Conservation (phyloP, 768 basidiomycete species). For the Pisolithus marmoratus region DNA sequence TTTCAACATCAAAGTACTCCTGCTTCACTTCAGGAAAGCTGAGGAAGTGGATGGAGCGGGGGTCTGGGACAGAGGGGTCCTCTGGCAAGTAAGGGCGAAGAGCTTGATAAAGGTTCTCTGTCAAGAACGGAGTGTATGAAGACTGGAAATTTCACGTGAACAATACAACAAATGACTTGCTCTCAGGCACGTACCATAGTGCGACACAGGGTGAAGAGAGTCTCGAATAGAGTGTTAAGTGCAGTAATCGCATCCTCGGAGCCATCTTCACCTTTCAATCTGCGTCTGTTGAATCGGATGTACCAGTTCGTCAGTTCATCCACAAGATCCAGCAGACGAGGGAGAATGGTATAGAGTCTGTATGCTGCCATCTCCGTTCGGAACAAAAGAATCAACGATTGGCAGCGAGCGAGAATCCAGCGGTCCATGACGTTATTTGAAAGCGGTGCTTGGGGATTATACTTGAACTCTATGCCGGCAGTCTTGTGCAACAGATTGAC, state of each 20-base stretch:
- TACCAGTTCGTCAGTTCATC: slow-evolving; percentile 99
- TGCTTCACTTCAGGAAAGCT: slow-evolving; percentile 90
- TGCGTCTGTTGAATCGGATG: slow-evolving; percentile 95
- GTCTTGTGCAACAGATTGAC: slow-evolving; percentile 81
- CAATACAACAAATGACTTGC: background rate
- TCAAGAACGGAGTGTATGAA: slow-evolving; percentile 96
- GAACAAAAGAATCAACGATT: slow-evolving; percentile 90
- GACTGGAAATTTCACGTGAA: slow-evolving; percentile 46
- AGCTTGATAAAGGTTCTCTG: slow-evolving; percentile 93
- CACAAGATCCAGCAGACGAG: slow-evolving; percentile 85
- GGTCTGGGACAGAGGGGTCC: slow-evolving; percentile 63
- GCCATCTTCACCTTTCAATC: slow-evolving; percentile 93
- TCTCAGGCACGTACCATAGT: slow-evolving; percentile 68
- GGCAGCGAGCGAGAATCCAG: slow-evolving; percentile 98
- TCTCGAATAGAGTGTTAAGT: slow-evolving; percentile 93
- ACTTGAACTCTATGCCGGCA: slow-evolving; percentile 69
- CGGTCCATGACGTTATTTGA: slow-evolving; percentile 96
- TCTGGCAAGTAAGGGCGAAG: slow-evolving; percentile 81
- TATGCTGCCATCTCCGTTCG: slow-evolving; percentile 96
- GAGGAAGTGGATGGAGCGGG: slow-evolving; percentile 93
- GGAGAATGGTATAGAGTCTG: slow-evolving; percentile 94
- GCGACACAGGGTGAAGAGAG: slow-evolving; percentile 87
- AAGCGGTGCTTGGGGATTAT: slow-evolving; percentile 78
- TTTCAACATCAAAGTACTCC: slow-evolving; percentile 90
- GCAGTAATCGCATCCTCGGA: slow-evolving; percentile 81